Conservation (phyloP, 225 moss, liverwort and hornwort species). For the Pseudisothecium myosuroides region DNA sequence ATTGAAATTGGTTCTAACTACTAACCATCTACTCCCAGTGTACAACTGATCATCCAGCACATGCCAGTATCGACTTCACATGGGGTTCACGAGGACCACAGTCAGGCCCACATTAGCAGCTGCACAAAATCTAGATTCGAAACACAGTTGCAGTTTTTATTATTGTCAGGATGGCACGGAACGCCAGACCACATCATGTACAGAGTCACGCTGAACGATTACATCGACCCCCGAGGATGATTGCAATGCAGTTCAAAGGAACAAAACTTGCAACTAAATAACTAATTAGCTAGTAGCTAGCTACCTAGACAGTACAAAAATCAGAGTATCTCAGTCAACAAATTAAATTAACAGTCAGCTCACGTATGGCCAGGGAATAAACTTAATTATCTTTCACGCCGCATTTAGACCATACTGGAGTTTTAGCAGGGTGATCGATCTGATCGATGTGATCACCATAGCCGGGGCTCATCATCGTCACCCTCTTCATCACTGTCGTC, state of each 20-base stretch:
- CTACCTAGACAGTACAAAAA: neutral
- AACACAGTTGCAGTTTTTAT: neutral
- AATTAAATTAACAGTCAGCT: neutral
- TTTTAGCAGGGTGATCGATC: neutral
- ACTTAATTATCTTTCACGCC: neutral
- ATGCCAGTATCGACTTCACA: neutral
- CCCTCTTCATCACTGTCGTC: neutral
- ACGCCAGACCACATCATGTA: neutral
- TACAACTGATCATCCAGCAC: neutral
- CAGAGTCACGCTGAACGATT: neutral
- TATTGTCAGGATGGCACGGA: neutral
- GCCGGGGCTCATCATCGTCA: constrained; percentile 1
- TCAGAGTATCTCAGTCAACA: neutral
- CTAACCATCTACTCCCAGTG: neutral
- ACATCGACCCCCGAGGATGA: neutral
- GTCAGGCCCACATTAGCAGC: neutral
- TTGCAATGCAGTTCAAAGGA: neutral
- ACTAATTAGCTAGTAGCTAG: neutral
- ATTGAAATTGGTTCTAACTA: neutral
- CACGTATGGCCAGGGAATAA: neutral
- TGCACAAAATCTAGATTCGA: neutral
- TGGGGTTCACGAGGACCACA: neutral
- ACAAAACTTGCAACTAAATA: neutral
- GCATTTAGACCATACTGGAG: neutral
- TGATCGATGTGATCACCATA: neutral